Base-by-base conservation (phyloP, 2,329 filamentous ascomycete species). In the Fusarium sp. region DNA sequence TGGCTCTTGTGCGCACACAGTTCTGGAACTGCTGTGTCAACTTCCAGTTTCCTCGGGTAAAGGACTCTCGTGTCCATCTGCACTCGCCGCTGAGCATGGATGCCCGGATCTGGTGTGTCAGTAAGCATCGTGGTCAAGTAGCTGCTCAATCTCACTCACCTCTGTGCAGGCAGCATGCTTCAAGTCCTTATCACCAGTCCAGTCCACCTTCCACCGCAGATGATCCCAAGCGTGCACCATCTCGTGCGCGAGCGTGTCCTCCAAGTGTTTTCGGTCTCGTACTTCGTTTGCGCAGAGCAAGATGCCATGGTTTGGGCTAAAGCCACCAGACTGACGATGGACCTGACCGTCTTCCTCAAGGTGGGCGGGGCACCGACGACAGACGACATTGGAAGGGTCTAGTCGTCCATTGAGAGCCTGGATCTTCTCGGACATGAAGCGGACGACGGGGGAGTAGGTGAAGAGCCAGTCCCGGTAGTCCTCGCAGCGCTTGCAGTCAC, bases 221-320 rank as follows among this genome's bases (percentile, higher is more conserved):
- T 97, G 93, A 82, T 99, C 97, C 87, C 95, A 98, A 1, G 95
- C 95, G 82, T 99, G 97, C 63, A 99, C 93, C 95, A 99, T 97
- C 86, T 99, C 97, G 83, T 99, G 97, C 32, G 95, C 92, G 79
- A 99, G 86, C 12, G 95, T 98, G 82, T 99, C 97, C 85, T 99
- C 97, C 76, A 98, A 83, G 81, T 98, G 95, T 35, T 92, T 91
- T 66, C 91, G 87, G 80, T 95, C 91, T 68, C 92, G 87, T 80
- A 98, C 90, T 84, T 97, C 92, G 84, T 99, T 99, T 61, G 97
- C 95, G 84, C 97, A 99, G 25, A 99, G 87, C 80, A 97, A 82
- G 72, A 99, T 98, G 40, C 97, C 97, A 81, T 95, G 93, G 60
- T 93, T 88, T 1, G 95, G 92, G 81, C 93, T 92, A 82, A 98